Base-by-base conservation (phyloP, 2,329 filamentous ascomycete species). In the Bipolaris sorokiniana region DNA sequence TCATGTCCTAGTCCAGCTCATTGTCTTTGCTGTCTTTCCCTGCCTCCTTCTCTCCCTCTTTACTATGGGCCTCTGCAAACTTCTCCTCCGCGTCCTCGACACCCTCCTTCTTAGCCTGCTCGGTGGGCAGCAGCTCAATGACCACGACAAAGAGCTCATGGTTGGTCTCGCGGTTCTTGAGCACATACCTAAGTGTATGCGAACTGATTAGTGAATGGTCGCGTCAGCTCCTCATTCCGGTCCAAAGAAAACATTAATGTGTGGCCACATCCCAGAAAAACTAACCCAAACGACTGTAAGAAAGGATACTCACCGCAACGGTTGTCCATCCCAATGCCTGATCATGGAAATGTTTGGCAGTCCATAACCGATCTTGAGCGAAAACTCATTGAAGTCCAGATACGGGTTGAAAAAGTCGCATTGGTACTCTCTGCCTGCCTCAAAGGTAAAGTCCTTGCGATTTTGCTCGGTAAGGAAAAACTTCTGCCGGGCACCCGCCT, bases 351-450 rank as follows among this genome's bases (percentile, higher is more conserved):
- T 91, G 0, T 90, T 89, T 0, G 91, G 91, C 28, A 95, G 71
- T 49, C 74, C 74, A 38, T 76, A 76, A 2, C 74, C 74, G 7
- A 76, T 65, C 61, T 85, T 83, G 20, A 95, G 77, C 26, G 89
- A 83, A 68, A 94, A 88, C 64, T 89, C 84, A 70, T 88, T 89
- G 74, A 98, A 97, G 76, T 96, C 92, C 44, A 99, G 77, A 77
- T 96, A 97, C 1, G 90, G 90, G 74, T 98, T 98, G 77, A 89
- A 96, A 76, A 99, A 98, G 73, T 90, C 88, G 62, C 82, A 84
- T 58, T 81, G 77, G 76, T 90, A 90, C 55, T 81, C 77, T 61
- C 86, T 79, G 0, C 86, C 87, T 48, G 80, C 79, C 68, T 89
- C 85, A 71, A 89, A 90, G 10, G 77, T 79, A 70, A 88, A 90